These are phyloP conservation scores for Candida methanosorbosa DNA, from an alignment of 805 yeast genomes.

Conservation along the genomic window DNA sequence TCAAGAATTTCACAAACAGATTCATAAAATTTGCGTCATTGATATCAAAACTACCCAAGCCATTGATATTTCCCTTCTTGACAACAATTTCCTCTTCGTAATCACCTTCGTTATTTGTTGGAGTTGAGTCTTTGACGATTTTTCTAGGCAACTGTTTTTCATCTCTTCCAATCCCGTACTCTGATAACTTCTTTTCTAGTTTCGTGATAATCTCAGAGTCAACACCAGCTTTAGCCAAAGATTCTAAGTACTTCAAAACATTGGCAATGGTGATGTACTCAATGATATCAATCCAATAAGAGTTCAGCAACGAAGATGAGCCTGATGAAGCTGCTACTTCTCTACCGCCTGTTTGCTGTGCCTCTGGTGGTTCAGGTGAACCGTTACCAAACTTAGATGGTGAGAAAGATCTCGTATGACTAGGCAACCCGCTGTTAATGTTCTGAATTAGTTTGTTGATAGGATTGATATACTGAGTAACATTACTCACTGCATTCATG, in stretches of 20 bases:
- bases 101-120: slow-evolving; percentile 10
- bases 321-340: no score
- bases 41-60: slow-evolving; percentile 23
- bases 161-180: slow-evolving; percentile 8
- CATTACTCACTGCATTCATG: slow-evolving; percentile 1
- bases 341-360: no score
- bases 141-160: background rate
- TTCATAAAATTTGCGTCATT: slow-evolving; percentile 26
- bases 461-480: slow-evolving; percentile 18
- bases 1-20: slow-evolving; percentile 34
- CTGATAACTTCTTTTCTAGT: slow-evolving; percentile 29
- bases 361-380: no score
- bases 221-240: slow-evolving; percentile 22
- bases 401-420: no score
- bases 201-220: slow-evolving; percentile 25
- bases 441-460: slow-evolving; percentile 23
- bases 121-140: background rate
- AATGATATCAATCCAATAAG: background rate
- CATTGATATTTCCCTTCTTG: slow-evolving; percentile 14
- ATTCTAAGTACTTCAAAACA: slow-evolving; percentile 27
- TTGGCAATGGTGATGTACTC: slow-evolving; percentile 17
- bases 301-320: no score
- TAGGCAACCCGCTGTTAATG: no score
- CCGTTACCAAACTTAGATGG: no score
- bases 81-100: slow-evolving; percentile 11